phyloP scores from a whole-genome alignment of 208 protist genomes.

The Sergeia podlipaevii region DNA sequence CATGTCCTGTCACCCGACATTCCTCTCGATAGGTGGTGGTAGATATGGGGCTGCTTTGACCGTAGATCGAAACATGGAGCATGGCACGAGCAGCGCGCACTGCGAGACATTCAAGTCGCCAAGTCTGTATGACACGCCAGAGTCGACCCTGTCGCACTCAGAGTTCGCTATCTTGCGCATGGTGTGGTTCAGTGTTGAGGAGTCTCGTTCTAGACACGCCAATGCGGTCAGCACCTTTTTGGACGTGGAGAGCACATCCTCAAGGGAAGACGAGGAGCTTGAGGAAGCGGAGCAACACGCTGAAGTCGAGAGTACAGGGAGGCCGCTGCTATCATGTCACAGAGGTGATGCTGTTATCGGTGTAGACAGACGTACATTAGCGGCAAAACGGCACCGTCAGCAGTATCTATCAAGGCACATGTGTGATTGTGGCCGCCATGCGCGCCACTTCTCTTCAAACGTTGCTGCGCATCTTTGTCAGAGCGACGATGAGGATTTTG shows the following conservation, averaged over 20 bases:
- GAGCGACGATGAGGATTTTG: too few species aligned
- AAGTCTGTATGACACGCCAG: conserved; percentile 21
- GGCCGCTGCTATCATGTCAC: too few species aligned
- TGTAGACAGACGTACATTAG: too few species aligned
- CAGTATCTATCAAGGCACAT: too few species aligned
- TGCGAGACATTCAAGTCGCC: conserved; percentile 52
- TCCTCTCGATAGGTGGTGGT: conserved; percentile 49
- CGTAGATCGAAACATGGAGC: conserved; percentile 43
- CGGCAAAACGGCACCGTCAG: too few species aligned
- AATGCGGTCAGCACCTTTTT: conserved; percentile 1
- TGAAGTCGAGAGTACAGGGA: too few species aligned
- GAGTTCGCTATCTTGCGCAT: background rate
- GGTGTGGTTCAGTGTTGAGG: conserved; percentile 2
- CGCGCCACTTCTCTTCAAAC: too few species aligned
- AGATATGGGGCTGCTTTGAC: conserved; percentile 45
- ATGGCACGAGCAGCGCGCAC: conserved; percentile 43
- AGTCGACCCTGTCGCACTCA: background rate
- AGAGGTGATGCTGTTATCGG: too few species aligned
- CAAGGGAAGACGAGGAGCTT: background rate
- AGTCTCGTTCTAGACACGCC: too few species aligned
- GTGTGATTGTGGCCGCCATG: too few species aligned
- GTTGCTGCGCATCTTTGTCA: too few species aligned
- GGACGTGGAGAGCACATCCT: background rate
- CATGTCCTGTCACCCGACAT: conserved; percentile 36
- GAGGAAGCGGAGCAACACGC: background rate